A percentile compares a stretch with the other conserved stretches of the same genome.
These are phyloP conservation scores for Pseudozyma pruni DNA, from an alignment of 1,284 basidiomycete genomes.

Conservation along the genomic window DNA sequence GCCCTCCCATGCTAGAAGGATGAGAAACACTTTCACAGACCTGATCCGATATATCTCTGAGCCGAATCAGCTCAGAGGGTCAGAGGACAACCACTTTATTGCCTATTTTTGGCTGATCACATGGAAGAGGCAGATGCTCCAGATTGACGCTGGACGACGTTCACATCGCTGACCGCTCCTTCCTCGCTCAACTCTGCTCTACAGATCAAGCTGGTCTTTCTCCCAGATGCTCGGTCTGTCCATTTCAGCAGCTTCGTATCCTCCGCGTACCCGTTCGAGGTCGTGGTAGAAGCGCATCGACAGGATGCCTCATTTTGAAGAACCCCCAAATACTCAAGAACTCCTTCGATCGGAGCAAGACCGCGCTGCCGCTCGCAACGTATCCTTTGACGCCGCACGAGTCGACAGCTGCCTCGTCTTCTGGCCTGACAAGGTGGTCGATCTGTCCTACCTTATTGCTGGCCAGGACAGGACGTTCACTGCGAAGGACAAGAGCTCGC, in stretches of 20 bases:
- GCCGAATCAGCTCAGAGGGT: conserved; percentile 47
- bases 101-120: conserved; percentile 50
- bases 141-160: background rate
- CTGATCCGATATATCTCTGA: conserved; percentile 49
- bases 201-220: conserved; percentile 1
- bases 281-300: conserved; percentile 35
- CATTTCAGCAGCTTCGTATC: conserved; percentile 11
- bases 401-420: conserved; percentile 37
- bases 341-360: conserved; percentile 2
- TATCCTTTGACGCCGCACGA: background rate
- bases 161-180: conserved; percentile 4
- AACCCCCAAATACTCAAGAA: background rate
- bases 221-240: conserved; percentile 27
- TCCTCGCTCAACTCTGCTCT: background rate
- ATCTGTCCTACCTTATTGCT: conserved; percentile 3
- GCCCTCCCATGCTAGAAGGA: conserved; percentile 26
- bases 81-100: conserved; percentile 54
- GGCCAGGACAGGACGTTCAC: background rate
- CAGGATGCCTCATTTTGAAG: conserved; percentile 35
- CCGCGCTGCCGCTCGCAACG: no score
- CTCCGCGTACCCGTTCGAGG: conserved; percentile 36
- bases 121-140: conserved; percentile 6
- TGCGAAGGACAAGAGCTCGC: background rate
- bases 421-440: conserved; percentile 33
- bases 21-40: conserved; percentile 54